A percentile compares a stretch with the other conserved stretches of the same genome.
These are phyloP conservation scores for Glomus cerebriforme DNA, from an alignment of 192 early-diverging fungal genomes.

Conservation along the genomic window DNA sequence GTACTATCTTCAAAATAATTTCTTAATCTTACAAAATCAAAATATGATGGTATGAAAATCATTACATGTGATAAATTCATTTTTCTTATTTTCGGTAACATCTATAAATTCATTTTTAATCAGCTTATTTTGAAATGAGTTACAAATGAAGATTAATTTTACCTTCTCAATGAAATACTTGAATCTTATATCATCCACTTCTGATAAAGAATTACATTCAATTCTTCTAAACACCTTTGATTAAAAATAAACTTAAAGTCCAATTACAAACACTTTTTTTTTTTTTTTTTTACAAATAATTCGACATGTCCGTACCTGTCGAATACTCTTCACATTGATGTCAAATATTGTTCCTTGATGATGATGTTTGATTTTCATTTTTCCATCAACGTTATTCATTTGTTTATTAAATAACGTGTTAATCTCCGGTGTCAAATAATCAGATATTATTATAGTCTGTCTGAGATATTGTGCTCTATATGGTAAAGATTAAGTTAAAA, in stretches of 20 bases:
- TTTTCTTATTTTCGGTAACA: slow-evolving; percentile 53
- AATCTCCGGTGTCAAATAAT: slow-evolving; percentile 87
- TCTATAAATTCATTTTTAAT: slow-evolving; percentile 53
- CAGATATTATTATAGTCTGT: slow-evolving; percentile 85
- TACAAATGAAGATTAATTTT: no score
- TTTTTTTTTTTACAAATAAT: not conserved
- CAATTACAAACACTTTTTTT: no score
- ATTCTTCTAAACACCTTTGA: slow-evolving; percentile 82
- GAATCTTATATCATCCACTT: slow-evolving; percentile 81
- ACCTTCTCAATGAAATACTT: slow-evolving; percentile 78
- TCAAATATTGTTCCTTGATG: slow-evolving; percentile 74
- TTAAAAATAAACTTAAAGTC: slow-evolving; percentile 59
- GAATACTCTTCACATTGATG: not conserved
- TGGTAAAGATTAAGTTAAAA: not conserved
- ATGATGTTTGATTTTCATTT: slow-evolving; percentile 65
- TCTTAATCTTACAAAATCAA: slow-evolving; percentile 93
- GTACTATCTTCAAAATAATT: slow-evolving; percentile 82
- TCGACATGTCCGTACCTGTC: not conserved
- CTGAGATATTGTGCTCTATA: slow-evolving; percentile 76
- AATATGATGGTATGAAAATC: slow-evolving; percentile 91
- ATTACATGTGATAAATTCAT: slow-evolving; percentile 62
- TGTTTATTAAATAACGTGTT: slow-evolving; percentile 81
- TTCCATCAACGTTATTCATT: slow-evolving; percentile 65
- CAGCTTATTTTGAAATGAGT: no score
- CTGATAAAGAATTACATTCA: slow-evolving; percentile 55